phyloP scores from a whole-genome alignment of 108 stramenopile genomes.

The Mayamaea pseudoterrestris region DNA sequence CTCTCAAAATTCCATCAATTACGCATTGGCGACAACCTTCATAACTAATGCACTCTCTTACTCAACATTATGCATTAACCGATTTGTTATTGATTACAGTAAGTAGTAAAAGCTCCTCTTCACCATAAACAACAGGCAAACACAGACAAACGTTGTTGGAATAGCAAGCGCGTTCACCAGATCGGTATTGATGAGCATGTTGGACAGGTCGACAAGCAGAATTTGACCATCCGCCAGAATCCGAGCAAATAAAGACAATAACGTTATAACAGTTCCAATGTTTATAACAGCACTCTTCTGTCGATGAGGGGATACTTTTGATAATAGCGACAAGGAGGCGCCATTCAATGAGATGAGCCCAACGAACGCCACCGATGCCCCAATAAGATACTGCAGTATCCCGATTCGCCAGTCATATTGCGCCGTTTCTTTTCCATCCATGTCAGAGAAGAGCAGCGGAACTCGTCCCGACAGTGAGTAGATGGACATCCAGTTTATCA shows the following conservation, averaged over 20 bases:
- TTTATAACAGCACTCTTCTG: slow-evolving; percentile 24
- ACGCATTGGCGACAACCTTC: too few species aligned
- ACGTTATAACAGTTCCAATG: slow-evolving; percentile 50
- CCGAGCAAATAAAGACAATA: slow-evolving; percentile 45
- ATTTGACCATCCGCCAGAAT: slow-evolving; percentile 55
- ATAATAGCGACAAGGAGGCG: slow-evolving; percentile 51
- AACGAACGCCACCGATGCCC: slow-evolving; percentile 39
- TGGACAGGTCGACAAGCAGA: slow-evolving; percentile 34
- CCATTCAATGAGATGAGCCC: slow-evolving; percentile 49
- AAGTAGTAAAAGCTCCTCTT: slow-evolving; percentile 34
- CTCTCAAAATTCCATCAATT: too few species aligned
- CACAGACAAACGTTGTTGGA: slow-evolving; percentile 25
- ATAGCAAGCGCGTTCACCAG: slow-evolving; percentile 55
- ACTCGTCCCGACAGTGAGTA: slow-evolving; percentile 21
- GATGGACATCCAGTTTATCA: slow-evolving; percentile 37
- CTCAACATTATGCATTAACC: too few species aligned
- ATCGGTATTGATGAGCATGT: slow-evolving; percentile 45
- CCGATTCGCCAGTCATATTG: slow-evolving; percentile 65
- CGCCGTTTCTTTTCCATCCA: slow-evolving; percentile 7
- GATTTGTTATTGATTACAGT: slow-evolving; percentile 12
- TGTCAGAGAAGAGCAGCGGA: slow-evolving; percentile 16
- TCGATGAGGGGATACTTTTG: slow-evolving; percentile 45
- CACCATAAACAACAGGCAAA: slow-evolving; percentile 16
- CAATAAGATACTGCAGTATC: slow-evolving; percentile 45
- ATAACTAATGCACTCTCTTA: too few species aligned